Evolutionary conservation across 2,329 filamentous ascomycete genomes (phyloP).

Genomic region (Juglanconis oblonga): DNA sequence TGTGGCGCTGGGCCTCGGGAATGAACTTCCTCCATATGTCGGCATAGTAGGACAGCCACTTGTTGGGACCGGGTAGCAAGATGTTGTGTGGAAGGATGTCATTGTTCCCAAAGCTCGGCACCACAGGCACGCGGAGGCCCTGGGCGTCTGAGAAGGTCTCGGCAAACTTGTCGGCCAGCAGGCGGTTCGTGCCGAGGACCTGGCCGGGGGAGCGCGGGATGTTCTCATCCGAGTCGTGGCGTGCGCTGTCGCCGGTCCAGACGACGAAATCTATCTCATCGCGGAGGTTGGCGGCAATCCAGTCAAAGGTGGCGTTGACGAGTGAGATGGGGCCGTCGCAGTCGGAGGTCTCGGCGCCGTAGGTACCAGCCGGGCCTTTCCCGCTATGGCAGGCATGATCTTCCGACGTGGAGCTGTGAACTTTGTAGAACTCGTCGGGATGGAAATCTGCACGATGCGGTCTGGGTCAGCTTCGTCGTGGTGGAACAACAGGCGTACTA

Average conservation of each 20-base stretch:
- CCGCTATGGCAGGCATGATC: conserved; percentile 75
- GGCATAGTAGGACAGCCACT: conserved; percentile 75
- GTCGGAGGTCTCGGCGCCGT: conserved; percentile 81
- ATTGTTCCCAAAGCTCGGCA: conserved; percentile 95
- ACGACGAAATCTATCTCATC: conserved; percentile 84
- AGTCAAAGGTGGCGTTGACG: conserved; percentile 84
- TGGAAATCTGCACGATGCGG: conserved; percentile 68
- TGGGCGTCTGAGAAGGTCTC: conserved; percentile 65
- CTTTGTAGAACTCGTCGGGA: conserved; percentile 82
- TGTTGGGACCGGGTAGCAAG: conserved; percentile 78
- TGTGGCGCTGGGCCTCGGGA: conserved; percentile 86
- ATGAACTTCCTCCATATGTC: conserved; percentile 85
- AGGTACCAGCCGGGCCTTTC: conserved; percentile 72
- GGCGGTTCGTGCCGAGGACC: conserved; percentile 74
- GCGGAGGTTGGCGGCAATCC: conserved; percentile 76
- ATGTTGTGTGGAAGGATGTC: conserved; percentile 98
- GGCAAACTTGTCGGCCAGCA: conserved; percentile 72
- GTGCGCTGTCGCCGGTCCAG: conserved; percentile 88
- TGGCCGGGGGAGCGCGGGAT: conserved; percentile 73
- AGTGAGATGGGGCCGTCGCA: conserved; percentile 83
- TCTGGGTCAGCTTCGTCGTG: conserved; percentile 1
- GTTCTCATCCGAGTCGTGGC: conserved; percentile 83
- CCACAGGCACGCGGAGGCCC: conserved; percentile 70
- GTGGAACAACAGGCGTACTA: conserved; percentile 6
- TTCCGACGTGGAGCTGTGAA: conserved; percentile 68